phyloP scores from a whole-genome alignment of 768 basidiomycete species.

The Lactifluus rugatus region DNA sequence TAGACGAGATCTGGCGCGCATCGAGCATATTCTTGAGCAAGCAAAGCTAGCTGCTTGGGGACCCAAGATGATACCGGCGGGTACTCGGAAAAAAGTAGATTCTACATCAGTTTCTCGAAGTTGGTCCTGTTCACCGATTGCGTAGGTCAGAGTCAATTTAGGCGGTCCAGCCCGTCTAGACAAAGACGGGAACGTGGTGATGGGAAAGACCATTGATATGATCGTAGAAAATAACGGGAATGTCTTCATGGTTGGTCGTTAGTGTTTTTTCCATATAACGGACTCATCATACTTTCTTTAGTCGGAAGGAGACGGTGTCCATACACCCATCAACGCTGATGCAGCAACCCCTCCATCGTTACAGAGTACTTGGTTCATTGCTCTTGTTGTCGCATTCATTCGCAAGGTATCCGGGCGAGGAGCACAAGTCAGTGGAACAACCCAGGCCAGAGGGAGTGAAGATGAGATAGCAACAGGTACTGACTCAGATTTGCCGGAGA shows the following conservation, averaged over 20 bases:
- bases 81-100: conserved; percentile 58
- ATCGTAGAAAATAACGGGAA: conserved; percentile 59
- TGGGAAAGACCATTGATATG: conserved; percentile 61
- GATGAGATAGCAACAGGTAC: conserved; percentile 38
- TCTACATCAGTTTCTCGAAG: not conserved
- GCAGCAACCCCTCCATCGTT: conserved; percentile 48
- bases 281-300: conserved; percentile 24
- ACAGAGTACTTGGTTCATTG: conserved; percentile 60
- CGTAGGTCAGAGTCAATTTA: conserved; percentile 62
- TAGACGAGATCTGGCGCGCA: conserved; percentile 56
- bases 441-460: conserved; percentile 27
- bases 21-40: conserved; percentile 48
- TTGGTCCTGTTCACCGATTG: not conserved
- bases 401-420: conserved; percentile 18
- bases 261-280: conserved; percentile 4
- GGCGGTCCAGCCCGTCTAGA: conserved; percentile 43
- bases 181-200: conserved; percentile 44
- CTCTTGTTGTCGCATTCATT: conserved; percentile 32
- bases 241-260: conserved; percentile 60
- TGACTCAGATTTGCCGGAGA: conserved; percentile 31
- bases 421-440: not conserved
- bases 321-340: conserved; percentile 35
- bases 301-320: conserved; percentile 52
- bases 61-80: conserved; percentile 52
- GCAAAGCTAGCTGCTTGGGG: conserved; percentile 81